Conservation (phyloP, 2,329 filamentous ascomycete genomes). For the Phaeosphaeriaceae sp. region DNA sequence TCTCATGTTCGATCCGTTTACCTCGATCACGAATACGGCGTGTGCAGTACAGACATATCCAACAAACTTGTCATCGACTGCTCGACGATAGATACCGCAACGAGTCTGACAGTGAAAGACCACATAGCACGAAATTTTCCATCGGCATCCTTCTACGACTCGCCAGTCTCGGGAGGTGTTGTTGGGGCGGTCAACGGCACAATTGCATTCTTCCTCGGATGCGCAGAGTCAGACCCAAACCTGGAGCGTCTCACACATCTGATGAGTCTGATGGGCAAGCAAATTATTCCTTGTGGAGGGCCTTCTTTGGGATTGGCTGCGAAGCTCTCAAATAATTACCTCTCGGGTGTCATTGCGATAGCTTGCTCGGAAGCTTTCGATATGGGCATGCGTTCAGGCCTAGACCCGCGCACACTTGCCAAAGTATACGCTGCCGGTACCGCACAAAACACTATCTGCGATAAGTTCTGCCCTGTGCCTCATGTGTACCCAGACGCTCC, state of each 20-base stretch:
- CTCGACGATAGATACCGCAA: constrained; percentile 63
- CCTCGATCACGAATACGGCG: constrained; percentile 52
- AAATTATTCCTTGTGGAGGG: constrained; percentile 64
- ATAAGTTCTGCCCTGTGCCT: constrained; percentile 61
- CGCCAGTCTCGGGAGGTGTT: constrained; percentile 61
- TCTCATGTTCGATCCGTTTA: constrained; percentile 60
- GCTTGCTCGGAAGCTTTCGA: constrained; percentile 66
- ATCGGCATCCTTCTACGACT: constrained; percentile 58
- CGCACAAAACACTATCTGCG: constrained; percentile 60
- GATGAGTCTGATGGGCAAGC: constrained; percentile 60
- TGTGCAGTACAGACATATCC: constrained; percentile 51
- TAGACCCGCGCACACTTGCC: constrained; percentile 62
- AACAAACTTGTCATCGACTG: constrained; percentile 62
- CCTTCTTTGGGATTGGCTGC: constrained; percentile 64
- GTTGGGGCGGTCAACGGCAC: constrained; percentile 60
- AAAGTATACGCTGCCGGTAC: constrained; percentile 61
- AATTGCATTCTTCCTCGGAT: constrained; percentile 64
- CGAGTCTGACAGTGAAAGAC: constrained; percentile 55
- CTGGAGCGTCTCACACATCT: constrained; percentile 53
- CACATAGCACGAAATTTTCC: constrained; percentile 49
- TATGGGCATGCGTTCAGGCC: constrained; percentile 64
- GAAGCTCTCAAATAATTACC: constrained; percentile 69
- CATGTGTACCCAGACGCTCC: constrained; percentile 58
- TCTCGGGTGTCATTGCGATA: constrained; percentile 65
- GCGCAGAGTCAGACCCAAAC: constrained; percentile 54